phyloP scores from a whole-genome alignment of 2,329 filamentous ascomycete genomes.

The Trichoderma lentiforme region DNA sequence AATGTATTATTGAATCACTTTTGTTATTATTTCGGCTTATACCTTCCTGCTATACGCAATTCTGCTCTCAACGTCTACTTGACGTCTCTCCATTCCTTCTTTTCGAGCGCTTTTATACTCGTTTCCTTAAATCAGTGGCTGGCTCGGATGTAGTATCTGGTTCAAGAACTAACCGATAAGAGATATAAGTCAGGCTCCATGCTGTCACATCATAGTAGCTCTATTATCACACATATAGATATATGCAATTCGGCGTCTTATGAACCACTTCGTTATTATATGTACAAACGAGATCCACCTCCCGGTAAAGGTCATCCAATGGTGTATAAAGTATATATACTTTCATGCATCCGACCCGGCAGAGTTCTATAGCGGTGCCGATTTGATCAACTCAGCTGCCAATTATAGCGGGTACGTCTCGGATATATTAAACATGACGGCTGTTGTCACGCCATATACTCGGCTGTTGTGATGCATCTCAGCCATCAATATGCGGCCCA shows the following conservation, averaged over 20 bases:
- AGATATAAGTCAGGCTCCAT: background rate
- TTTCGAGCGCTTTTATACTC: background rate
- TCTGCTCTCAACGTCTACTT: background rate
- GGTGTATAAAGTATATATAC: accelerated
- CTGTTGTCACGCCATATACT: background rate
- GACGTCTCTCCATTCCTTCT: background rate
- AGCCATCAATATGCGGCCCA: background rate
- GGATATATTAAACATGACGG: background rate
- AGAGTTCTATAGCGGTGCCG: background rate
- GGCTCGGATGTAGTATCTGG: background rate
- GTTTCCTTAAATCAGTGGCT: background rate
- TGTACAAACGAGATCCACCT: background rate
- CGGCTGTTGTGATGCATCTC: background rate
- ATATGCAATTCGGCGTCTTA: background rate
- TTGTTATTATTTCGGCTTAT: accelerated
- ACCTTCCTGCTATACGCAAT: background rate
- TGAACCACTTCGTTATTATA: background rate
- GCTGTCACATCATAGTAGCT: background rate
- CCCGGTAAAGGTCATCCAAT: background rate
- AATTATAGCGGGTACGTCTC: background rate
- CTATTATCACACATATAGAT: background rate
- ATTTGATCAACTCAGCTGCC: background rate
- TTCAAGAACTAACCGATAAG: background rate
- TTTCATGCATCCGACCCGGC: background rate
- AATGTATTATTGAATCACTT: background rate